Evolutionary conservation across 108 stramenopile genomes (phyloP), one percentile per base, ranked within the genome.

Genomic region (Cyclostephanos invisitatus): DNA sequence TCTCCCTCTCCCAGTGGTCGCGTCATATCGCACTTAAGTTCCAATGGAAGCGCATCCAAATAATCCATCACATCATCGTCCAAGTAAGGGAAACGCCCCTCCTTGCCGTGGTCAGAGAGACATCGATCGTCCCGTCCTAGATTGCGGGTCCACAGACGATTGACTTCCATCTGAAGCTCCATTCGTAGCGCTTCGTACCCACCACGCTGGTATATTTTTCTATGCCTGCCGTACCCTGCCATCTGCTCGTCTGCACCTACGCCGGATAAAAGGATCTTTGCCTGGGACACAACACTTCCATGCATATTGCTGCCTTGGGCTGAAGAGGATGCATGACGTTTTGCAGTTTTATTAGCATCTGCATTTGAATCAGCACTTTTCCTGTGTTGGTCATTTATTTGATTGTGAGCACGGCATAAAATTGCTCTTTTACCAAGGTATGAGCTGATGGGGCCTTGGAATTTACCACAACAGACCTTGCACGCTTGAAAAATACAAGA

Each of bases 241-340:
- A 97, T 67, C 68, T 88, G 94, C 74, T 99, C 99, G 68, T 99
- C 99, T 5, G 99, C 99, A 14, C 99, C 99, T 63, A 96, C 89
- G 7, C 99, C 99, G 46, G 88, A 74, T 46, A 98, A 60, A 24
- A 97, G 69, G 17, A 95, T 81, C 74, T 67, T 84, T 70, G 76
- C 64, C 29, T 27, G 48, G 11, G 79, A 80, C 7, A 58, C 57
- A 14, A 74, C 8, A 51, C 21, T 50, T n/a, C 8, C n/a, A 59
- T 66, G 49, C 14, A 15, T 29, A 29, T 25, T 68, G 29, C n/a
- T 37, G 51, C 6, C 51, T 24, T 53, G 4, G 24, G 15, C 27
- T 1, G 58, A 35, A 59, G 58, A 35, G 32, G 27, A 7, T 37
- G 18, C n/a, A 18, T 28, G 70, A 28, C 20, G 61, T 54, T 50